These are phyloP conservation scores for Globisporangium ultimum DNA, from an alignment of 352 stramenopile species.

Conservation along the genomic window DNA sequence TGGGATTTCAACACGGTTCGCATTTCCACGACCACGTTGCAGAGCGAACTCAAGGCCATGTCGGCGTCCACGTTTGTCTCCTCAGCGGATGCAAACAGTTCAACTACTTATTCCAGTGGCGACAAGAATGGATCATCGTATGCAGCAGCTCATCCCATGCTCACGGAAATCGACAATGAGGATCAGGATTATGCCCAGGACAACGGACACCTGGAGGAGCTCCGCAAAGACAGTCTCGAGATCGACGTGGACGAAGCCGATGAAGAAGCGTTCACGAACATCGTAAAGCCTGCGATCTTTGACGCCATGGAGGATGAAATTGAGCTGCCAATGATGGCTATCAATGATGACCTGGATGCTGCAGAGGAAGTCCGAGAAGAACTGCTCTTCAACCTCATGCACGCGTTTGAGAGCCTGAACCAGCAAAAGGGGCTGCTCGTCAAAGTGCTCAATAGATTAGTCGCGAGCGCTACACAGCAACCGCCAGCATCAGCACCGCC, in stretches of 20 bases:
- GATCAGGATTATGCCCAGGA: too few relatives aligned
- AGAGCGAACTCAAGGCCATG: conserved; percentile 3
- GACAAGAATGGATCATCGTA: too few relatives aligned
- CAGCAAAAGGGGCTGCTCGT: conserved; percentile 56
- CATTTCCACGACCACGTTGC: conserved; percentile 32
- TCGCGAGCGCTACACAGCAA: conserved; percentile 17
- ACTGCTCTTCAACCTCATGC: conserved; percentile 74
- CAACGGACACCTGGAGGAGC: too few relatives aligned
- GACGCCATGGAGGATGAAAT: conserved; percentile 58
- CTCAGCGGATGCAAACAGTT: conserved; percentile 16
- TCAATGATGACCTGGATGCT: conserved; percentile 18
- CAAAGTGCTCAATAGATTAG: conserved; percentile 63
- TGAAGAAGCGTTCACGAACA: conserved; percentile 54
- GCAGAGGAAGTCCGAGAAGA: conserved; percentile 59
- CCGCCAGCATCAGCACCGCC: neutral
- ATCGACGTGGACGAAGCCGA: conserved; percentile 18
- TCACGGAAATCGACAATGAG: too few relatives aligned
- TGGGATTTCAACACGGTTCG: conserved; percentile 82
- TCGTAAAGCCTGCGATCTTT: conserved; percentile 80
- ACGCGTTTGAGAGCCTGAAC: conserved; percentile 71
- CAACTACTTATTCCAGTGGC: neutral
- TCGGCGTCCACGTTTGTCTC: too few relatives aligned
- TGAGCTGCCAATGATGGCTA: conserved; percentile 12
- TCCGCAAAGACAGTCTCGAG: conserved; percentile 20
- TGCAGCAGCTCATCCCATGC: too few relatives aligned